Conservation (phyloP, 2,329 filamentous ascomycete genomes). For the Beauveria bassiana region DNA sequence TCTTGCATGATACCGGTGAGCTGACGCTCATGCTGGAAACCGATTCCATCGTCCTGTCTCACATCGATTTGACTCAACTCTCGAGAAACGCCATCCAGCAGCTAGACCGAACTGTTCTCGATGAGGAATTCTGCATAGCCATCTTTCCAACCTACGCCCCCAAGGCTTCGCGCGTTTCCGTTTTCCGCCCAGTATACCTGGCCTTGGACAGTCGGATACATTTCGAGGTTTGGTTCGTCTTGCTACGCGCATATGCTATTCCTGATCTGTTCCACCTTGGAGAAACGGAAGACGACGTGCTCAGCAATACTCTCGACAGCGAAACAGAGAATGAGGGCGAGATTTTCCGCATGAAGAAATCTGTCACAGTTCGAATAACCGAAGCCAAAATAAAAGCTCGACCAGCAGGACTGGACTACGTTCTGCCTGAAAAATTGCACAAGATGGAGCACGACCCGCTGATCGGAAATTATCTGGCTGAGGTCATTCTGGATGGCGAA, state of each 20-base stretch:
- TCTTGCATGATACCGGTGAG: conserved; percentile 88
- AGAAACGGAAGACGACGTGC: conserved; percentile 32
- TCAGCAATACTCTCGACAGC: conserved; percentile 32
- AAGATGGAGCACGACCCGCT: conserved; percentile 33
- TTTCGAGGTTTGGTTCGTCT: conserved; percentile 96
- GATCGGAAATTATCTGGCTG: conserved; percentile 66
- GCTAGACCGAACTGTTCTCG: conserved; percentile 80
- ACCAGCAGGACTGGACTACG: conserved; percentile 17
- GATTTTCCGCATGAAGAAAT: conserved; percentile 55
- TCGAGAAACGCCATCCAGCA: conserved; percentile 86
- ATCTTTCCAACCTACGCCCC: conserved; percentile 91
- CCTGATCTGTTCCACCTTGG: conserved; percentile 76
- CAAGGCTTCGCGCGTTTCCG: conserved; percentile 61
- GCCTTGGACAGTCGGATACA: conserved; percentile 78
- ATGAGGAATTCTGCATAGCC: conserved; percentile 88
- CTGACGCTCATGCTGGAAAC: conserved; percentile 85
- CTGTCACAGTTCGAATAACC: conserved; percentile 48
- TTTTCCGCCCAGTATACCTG: conserved; percentile 83
- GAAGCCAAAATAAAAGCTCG: conserved; percentile 52
- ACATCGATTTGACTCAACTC: conserved; percentile 81
- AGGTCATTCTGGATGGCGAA: conserved; percentile 73
- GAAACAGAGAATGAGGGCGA: conserved; percentile 37
- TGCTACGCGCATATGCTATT: conserved; percentile 83
- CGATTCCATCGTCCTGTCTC: conserved; percentile 69
- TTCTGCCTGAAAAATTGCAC: conserved; percentile 16